Evolutionary conservation across 129 eudicot genomes (phyloP).

Genomic region (Saussurea involucrata): DNA sequence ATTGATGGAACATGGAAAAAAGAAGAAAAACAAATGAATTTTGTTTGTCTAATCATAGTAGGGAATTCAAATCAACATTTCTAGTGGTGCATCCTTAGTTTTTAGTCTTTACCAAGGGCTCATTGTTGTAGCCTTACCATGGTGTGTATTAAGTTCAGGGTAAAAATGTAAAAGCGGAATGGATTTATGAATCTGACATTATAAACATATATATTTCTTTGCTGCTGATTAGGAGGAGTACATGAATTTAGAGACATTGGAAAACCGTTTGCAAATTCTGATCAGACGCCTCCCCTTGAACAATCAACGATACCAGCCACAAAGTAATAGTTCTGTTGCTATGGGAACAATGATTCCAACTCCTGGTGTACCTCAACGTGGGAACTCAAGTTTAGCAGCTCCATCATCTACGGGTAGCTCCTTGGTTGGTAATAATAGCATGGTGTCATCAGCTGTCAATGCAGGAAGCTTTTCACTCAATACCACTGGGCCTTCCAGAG

Average conservation of each 20-base stretch:
- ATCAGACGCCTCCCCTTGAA: slow-evolving; percentile 37
- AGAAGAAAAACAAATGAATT: not conserved
- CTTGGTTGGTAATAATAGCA: slow-evolving; percentile 34
- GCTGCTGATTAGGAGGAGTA: slow-evolving; percentile 69
- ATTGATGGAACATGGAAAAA: not conserved
- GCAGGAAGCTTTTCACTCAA: slow-evolving; percentile 53
- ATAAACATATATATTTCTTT: not conserved
- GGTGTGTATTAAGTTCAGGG: not conserved
- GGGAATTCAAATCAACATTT: not conserved
- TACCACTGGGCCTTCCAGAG: slow-evolving; percentile 41
- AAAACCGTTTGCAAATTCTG: slow-evolving; percentile 53
- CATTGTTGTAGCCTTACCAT: not conserved
- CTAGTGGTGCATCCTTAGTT: not conserved
- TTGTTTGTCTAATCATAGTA: not conserved
- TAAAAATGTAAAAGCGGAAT: not conserved
- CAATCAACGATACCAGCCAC: slow-evolving; percentile 56
- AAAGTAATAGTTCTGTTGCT: slow-evolving; percentile 43
- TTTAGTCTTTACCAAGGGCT: not conserved
- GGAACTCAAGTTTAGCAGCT: slow-evolving; percentile 44
- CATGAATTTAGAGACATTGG: slow-evolving; percentile 65
- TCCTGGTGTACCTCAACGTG: slow-evolving; percentile 87
- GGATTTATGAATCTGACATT: not conserved
- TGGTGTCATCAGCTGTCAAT: slow-evolving; percentile 37
- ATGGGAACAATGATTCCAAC: slow-evolving; percentile 93
- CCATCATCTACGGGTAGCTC: slow-evolving; percentile 52